Percentiles rank a stretch among this genome's conserved stretches.
Evolutionary conservation across 495 filamentous ascomycete species (phyloP).

Genomic region (Jackrogersella minutella): DNA sequence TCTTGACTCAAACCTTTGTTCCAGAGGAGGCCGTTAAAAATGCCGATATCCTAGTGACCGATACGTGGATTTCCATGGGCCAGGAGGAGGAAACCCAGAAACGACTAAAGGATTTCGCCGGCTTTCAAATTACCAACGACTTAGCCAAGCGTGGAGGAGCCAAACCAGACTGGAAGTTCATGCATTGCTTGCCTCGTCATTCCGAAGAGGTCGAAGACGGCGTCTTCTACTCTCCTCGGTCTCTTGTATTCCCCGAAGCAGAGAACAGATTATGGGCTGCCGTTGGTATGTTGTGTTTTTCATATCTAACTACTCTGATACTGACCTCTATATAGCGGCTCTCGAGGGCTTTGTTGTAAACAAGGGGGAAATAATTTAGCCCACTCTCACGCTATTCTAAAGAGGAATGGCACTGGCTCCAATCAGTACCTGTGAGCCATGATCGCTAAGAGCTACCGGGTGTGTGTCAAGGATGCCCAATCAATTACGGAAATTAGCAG

Average conservation of each 20-base stretch:
- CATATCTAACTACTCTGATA: background rate
- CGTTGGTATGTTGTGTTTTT: slow-evolving; percentile 60
- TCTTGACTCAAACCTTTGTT: slow-evolving; percentile 73
- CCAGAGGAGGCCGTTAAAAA: slow-evolving; percentile 90
- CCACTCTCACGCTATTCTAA: background rate
- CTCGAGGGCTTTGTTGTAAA: slow-evolving; percentile 92
- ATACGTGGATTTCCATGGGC: slow-evolving; percentile 98
- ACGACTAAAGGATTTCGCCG: slow-evolving; percentile 80
- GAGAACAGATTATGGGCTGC: slow-evolving; percentile 95
- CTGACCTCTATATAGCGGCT: slow-evolving; percentile 60
- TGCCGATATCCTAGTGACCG: slow-evolving; percentile 90
- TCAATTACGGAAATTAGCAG: too few relatives aligned
- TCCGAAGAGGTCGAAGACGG: slow-evolving; percentile 92
- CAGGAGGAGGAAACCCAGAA: slow-evolving; percentile 84
- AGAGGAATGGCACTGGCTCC: too few relatives aligned
- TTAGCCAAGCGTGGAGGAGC: slow-evolving; percentile 86
- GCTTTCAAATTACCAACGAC: slow-evolving; percentile 87
- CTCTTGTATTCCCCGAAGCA: slow-evolving; percentile 89
- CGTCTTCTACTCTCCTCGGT: slow-evolving; percentile 85
- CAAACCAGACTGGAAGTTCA: slow-evolving; percentile 92
- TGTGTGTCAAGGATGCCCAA: too few relatives aligned
- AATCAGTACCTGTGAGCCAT: too few relatives aligned
- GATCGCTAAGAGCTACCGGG: too few relatives aligned
- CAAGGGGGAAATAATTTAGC: slow-evolving; percentile 69
- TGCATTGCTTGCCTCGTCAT: slow-evolving; percentile 98